Evolutionary conservation across 2,329 filamentous ascomycete genomes (phyloP), one percentile per base, ranked within the genome.

Genomic region (Exophiala lecanii-corni): DNA sequence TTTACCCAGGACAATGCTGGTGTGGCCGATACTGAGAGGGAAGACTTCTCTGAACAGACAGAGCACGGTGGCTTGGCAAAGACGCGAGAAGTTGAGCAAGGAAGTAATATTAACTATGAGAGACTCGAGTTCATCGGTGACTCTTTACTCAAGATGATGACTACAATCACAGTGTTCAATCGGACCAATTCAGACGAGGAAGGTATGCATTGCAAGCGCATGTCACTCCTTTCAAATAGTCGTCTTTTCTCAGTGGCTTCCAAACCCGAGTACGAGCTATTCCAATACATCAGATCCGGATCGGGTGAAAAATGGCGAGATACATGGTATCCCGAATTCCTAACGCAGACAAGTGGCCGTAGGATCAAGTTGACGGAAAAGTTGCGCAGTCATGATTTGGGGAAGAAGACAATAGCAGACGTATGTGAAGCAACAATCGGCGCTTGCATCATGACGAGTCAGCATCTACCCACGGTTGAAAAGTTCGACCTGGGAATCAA

Each of bases 391-490:
- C 89, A 96, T 58, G 69, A 68, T 0, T 74, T 98, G 2, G 82
- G 81, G 1, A 86, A 95, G 64, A 98, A 98, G 69, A 84, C 85
- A 1, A 83, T 95, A 57, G 91, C 92, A 3, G 92, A 97, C 63
- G 89, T 97, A 1, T 95, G 87, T 48, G 92, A 97, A 61, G 91
- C 92, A 1, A 68, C 96, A 43, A 97, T 98, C 36, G 92, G 91
- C 4, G 92, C 91, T 2, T 84, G 89, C 0, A 71, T 80, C 37
- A 81, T 82, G 30, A 67, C 75, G 5, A 68, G 76, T 39, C 71
- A 78, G 28, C 56, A 64, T 18, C 23, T 53, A 12, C 49, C 49
- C 10, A 41, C 45, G 5, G 49, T 56, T 2, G 58, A 69, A 33
- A 66, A 74, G 9, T 80, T 81, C 64, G 73, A 82, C 46, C 69